phyloP scores from a whole-genome alignment of 2,329 filamentous ascomycete species.

The Fusarium staphyleae region DNA sequence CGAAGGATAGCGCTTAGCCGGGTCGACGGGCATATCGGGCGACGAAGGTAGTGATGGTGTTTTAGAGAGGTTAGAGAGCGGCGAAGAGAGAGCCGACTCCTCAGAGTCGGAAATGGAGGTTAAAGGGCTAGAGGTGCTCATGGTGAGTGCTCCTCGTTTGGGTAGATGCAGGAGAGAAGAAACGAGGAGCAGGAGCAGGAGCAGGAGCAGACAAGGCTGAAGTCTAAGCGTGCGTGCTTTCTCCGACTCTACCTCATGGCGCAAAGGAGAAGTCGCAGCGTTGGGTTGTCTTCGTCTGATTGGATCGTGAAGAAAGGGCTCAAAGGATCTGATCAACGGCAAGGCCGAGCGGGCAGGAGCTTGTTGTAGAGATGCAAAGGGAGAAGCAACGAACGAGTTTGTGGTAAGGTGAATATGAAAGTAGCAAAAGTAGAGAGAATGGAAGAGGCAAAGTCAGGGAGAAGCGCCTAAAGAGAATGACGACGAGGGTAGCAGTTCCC shows the following conservation, averaged over 20 bases:
- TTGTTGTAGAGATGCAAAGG: neutral
- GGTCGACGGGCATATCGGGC: conserved; percentile 49
- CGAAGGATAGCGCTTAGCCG: conserved; percentile 59
- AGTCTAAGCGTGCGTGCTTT: conserved; percentile 19
- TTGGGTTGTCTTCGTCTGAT: conserved; percentile 9
- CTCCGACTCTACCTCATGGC: conserved; percentile 30
- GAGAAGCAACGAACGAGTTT: conserved; percentile 1
- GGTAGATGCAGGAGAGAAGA: conserved; percentile 10
- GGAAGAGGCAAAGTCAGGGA: conserved; percentile 31
- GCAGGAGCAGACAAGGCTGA: conserved; percentile 1
- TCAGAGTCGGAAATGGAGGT: conserved; percentile 45
- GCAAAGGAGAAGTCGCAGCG: conserved; percentile 11
- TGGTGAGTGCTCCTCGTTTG: conserved; percentile 26
- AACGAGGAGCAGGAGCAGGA: conserved; percentile 13
- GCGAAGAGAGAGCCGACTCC: conserved; percentile 56
- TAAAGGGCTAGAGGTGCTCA: conserved; percentile 42
- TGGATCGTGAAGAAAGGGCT: conserved; percentile 11
- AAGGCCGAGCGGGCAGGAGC: neutral
- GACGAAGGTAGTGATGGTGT: conserved; percentile 60
- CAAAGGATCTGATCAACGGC: neutral
- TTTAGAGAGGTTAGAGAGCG: conserved; percentile 60
- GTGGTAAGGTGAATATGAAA: conserved; percentile 12
- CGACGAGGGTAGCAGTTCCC: conserved; percentile 27
- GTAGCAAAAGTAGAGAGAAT: conserved; percentile 7
- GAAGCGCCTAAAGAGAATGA: conserved; percentile 6